Evolutionary conservation across 768 basidiomycete species (phyloP).

Genomic region (Trametes gibbosa): DNA sequence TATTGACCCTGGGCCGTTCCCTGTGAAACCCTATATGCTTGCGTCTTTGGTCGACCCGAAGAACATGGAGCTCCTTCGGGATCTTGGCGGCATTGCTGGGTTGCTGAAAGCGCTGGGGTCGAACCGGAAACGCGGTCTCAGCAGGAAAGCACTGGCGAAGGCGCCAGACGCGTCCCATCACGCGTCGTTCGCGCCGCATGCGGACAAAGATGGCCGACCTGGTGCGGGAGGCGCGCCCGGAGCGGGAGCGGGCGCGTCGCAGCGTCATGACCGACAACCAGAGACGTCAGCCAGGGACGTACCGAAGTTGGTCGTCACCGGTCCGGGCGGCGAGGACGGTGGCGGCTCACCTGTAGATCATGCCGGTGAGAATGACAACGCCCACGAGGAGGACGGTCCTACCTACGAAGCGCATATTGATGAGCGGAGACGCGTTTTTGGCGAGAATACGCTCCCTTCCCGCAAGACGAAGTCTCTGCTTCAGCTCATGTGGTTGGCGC

Average conservation of each 20-base stretch:
- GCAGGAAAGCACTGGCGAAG: conserved; percentile 13
- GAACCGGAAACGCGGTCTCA: conserved; percentile 47
- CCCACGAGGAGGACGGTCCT: conserved; percentile 13
- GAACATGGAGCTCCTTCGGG: conserved; percentile 58
- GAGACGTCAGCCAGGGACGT: conserved; percentile 16
- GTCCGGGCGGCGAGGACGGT: conserved; percentile 22
- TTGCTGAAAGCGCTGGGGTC: conserved; percentile 77
- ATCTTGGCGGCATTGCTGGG: conserved; percentile 67
- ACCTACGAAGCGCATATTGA: conserved; percentile 37
- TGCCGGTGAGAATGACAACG: conserved; percentile 6
- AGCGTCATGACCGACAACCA: conserved; percentile 31
- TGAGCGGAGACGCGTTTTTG: conserved; percentile 48
- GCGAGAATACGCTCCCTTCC: conserved; percentile 48
- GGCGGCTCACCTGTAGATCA: not conserved
- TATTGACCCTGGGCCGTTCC: conserved; percentile 69
- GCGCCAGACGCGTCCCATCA: conserved; percentile 5
- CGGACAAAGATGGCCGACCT: conserved; percentile 13
- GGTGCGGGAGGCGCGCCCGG: conserved; percentile 22
- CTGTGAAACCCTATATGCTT: conserved; percentile 67
- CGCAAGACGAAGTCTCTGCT: conserved; percentile 48
- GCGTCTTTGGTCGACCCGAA: conserved; percentile 92
- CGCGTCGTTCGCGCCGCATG: conserved; percentile 1
- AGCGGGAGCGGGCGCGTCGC: conserved; percentile 32
- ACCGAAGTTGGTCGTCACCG: conserved; percentile 28
- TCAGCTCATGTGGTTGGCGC: conserved; percentile 58